Percentiles rank a stretch among this genome's conserved stretches.
Evolutionary conservation across 116 monocot species (phyloP).

Genomic region (Iris pallida): DNA sequence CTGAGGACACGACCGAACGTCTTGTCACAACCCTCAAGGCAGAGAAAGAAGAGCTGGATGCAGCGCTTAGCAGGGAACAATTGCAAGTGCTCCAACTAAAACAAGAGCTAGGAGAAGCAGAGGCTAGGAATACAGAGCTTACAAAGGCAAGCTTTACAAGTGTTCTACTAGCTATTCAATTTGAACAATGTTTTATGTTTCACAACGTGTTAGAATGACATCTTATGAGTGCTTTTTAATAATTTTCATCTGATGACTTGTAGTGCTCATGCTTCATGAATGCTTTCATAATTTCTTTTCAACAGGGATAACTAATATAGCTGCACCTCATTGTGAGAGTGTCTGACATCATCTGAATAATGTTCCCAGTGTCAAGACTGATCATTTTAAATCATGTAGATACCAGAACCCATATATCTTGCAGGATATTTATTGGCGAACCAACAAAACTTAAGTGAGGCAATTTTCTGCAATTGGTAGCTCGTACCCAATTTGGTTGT

Average conservation of each 20-base stretch:
- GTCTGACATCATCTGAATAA: not conserved
- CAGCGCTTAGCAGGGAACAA: constrained; percentile 60
- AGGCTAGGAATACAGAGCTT: constrained; percentile 63
- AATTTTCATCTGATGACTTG: not conserved
- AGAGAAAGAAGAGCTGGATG: constrained; percentile 81
- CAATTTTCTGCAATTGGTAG: too few species aligned
- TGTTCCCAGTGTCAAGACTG: too few species aligned
- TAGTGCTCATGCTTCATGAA: not conserved
- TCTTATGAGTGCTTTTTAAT: not conserved
- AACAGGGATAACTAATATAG: not conserved
- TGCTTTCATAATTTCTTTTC: not conserved
- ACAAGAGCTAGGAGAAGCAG: constrained; percentile 75
- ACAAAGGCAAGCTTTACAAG: constrained; percentile 53
- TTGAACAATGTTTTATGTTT: not conserved
- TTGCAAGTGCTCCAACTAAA: constrained; percentile 64
- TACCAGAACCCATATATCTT: too few species aligned
- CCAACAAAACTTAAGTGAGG: too few species aligned
- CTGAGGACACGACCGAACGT: constrained; percentile 31
- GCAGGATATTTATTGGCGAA: too few species aligned
- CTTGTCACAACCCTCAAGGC: constrained; percentile 44
- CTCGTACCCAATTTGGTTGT: too few species aligned
- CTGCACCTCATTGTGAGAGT: not conserved
- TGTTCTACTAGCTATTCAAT: not conserved
- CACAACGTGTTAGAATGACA: too few species aligned
- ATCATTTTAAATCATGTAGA: too few species aligned